Evolutionary conservation across 1,284 basidiomycete species (phyloP).

Genomic region (Microbotryum lychnidis-dioicae): DNA sequence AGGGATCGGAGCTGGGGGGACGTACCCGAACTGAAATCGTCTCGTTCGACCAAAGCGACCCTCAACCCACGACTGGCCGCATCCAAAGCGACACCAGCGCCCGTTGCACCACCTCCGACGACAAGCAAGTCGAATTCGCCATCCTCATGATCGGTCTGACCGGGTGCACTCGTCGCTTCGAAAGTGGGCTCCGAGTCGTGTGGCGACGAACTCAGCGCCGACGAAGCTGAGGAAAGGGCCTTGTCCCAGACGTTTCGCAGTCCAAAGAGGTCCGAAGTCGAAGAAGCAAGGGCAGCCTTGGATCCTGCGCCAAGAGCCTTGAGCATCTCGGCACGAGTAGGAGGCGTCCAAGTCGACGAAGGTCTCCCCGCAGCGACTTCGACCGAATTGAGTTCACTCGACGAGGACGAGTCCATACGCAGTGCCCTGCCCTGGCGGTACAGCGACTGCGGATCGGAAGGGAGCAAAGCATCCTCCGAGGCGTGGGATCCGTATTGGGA

Average conservation of each 20-base stretch:
- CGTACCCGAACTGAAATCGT: slow-evolving; percentile 81
- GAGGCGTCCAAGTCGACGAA: slow-evolving; percentile 24
- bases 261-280: neutral
- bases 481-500: too few relatives aligned
- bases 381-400: too few relatives aligned
- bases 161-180: neutral
- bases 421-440: too few relatives aligned
- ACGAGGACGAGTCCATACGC: too few relatives aligned
- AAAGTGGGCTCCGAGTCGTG: neutral
- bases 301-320: neutral
- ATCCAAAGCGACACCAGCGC: slow-evolving; percentile 87
- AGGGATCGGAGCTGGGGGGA: neutral
- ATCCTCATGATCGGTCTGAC: neutral
- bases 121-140: slow-evolving; percentile 72
- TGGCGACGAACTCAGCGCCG: neutral
- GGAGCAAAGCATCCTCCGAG: too few relatives aligned
- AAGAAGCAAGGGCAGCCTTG: neutral
- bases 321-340: slow-evolving; percentile 21
- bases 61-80: slow-evolving; percentile 84
- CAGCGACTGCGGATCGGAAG: too few relatives aligned
- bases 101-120: slow-evolving; percentile 85
- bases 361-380: slow-evolving; percentile 1
- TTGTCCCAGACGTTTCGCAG: neutral
- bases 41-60: slow-evolving; percentile 86
- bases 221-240: neutral